Conservation (phyloP, 2,329 filamentous ascomycete genomes). For the Neofusicoccum cordaticola region DNA sequence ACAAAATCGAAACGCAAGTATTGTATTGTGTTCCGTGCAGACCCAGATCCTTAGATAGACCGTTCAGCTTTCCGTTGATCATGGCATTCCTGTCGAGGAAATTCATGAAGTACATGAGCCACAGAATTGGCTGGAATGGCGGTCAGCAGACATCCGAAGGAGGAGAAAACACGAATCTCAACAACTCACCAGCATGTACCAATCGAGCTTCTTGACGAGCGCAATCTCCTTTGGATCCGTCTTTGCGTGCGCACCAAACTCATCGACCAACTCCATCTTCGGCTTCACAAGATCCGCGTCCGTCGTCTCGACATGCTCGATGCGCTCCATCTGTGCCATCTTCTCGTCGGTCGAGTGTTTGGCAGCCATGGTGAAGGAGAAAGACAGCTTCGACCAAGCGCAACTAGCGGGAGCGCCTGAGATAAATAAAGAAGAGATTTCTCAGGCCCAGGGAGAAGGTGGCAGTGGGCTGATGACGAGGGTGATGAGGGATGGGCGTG, state of each 20-base stretch:
- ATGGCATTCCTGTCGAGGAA: slow-evolving; percentile 59
- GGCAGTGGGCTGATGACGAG: background rate
- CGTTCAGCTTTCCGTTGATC: slow-evolving; percentile 61
- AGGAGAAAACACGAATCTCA: no score
- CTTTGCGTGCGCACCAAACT: slow-evolving; percentile 35
- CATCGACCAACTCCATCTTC: slow-evolving; percentile 27
- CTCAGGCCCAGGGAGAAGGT: background rate
- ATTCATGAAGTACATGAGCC: slow-evolving; percentile 41
- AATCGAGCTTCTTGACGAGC: slow-evolving; percentile 32
- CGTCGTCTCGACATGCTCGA: background rate
- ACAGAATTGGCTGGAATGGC: slow-evolving; percentile 33
- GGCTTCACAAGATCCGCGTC: slow-evolving; percentile 1
- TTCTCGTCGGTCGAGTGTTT: background rate
- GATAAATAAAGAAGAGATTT: background rate
- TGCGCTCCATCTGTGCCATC: background rate
- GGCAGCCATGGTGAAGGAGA: background rate
- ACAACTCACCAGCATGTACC: slow-evolving; percentile 25
- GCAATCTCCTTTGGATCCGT: slow-evolving; percentile 34
- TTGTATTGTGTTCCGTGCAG: slow-evolving; percentile 2
- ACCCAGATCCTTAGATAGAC: slow-evolving; percentile 54
- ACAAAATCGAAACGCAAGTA: slow-evolving; percentile 61
- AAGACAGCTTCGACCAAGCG: background rate
- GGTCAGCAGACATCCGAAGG: background rate
- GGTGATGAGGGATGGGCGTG: background rate
- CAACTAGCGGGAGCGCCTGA: background rate